Evolutionary conservation across 169 alveolate genomes (phyloP), one percentile per base, ranked within the genome.

Genomic region (Eimeria acervulina): DNA sequence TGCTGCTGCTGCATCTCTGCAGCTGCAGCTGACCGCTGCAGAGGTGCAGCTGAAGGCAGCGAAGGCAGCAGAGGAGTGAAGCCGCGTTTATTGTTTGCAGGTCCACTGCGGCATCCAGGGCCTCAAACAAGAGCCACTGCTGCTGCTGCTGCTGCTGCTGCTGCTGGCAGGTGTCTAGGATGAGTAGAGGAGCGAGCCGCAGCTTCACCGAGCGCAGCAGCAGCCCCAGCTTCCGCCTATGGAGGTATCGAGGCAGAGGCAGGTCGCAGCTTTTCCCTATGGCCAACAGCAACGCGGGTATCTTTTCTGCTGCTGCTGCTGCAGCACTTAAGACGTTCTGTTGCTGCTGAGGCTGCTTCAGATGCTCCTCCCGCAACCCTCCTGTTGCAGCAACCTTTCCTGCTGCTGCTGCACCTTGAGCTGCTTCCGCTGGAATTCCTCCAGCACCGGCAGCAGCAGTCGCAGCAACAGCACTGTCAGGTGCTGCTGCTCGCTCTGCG

Each of bases 141-240:
- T 78, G 89, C 89, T 78, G 66, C 89, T 78, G 91, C 74, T 83
- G 91, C 89, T 78, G 91, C 74, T 83, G 91, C 91, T 83, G 91
- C 70, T 52, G 91, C 76, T 83, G 70, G 52, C 91, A 83, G 76
- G 91, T 47, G 91, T 83, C 91, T 83, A 31, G 28, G 5, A 55
- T 52, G 42, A 83, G 23, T 23, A 83, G 72, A 0, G 91, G 91
- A 12, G 91, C 91, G 10, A 83, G 52, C 44, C 52, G 91, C 70
- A 83, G 63, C 28, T 31, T 44, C 21, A 83, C 91, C 3, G 36
- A 26, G 31, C 91, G 91, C 91, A 83, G 59, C 76, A 83, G 76
- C 76, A 83, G 51, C 13, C 91, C 91, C 2, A 44, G 23, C 47
- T 83, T 83, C n/a, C 40, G 44, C n/a, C 76, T 51, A 59, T 83